Evolutionary conservation across 2,329 filamentous ascomycete species (phyloP).

Genomic region (Trichocomaceae sp.): DNA sequence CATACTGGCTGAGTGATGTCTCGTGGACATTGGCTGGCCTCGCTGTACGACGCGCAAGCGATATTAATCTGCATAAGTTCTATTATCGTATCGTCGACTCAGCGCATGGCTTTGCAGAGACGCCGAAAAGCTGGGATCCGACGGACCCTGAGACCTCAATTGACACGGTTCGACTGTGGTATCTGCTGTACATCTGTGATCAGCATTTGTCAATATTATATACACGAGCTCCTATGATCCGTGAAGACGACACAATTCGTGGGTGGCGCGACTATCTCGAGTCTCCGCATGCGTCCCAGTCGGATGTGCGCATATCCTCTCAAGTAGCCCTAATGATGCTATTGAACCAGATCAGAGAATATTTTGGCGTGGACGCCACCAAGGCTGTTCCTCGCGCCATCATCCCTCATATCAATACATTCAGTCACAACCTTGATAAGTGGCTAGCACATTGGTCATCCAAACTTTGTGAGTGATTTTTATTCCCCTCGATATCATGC

Average conservation of each 20-base stretch:
- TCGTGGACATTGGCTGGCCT: slow-evolving; percentile 33
- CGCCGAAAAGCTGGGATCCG: slow-evolving; percentile 11
- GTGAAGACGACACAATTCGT: slow-evolving; percentile 24
- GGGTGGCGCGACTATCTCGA: slow-evolving; percentile 13
- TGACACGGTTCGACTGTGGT: slow-evolving; percentile 31
- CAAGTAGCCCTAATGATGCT: slow-evolving; percentile 13
- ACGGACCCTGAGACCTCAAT: slow-evolving; percentile 17
- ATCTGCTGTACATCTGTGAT: slow-evolving; percentile 32
- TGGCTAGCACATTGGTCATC: slow-evolving; percentile 13
- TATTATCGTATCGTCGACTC: slow-evolving; percentile 37
- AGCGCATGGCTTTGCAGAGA: slow-evolving; percentile 7
- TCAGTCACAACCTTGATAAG: slow-evolving; percentile 13
- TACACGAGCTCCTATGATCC: slow-evolving; percentile 30
- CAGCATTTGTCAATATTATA: slow-evolving; percentile 34
- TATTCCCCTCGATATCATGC: not conserved
- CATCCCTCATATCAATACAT: slow-evolving; percentile 13
- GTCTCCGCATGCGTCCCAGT: slow-evolving; percentile 12
- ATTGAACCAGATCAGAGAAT: slow-evolving; percentile 13
- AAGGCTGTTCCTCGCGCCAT: slow-evolving; percentile 11
- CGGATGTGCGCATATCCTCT: slow-evolving; percentile 11
- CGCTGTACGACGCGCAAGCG: slow-evolving; percentile 26
- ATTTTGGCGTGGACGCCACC: slow-evolving; percentile 13
- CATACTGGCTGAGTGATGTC: slow-evolving; percentile 49
- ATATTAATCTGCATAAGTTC: slow-evolving; percentile 20
- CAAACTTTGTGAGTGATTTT: slow-evolving; percentile 9